These are phyloP conservation scores for Physcomitrium patens DNA, from an alignment of 225 moss, liverwort and hornwort genomes.

Conservation along the genomic window DNA sequence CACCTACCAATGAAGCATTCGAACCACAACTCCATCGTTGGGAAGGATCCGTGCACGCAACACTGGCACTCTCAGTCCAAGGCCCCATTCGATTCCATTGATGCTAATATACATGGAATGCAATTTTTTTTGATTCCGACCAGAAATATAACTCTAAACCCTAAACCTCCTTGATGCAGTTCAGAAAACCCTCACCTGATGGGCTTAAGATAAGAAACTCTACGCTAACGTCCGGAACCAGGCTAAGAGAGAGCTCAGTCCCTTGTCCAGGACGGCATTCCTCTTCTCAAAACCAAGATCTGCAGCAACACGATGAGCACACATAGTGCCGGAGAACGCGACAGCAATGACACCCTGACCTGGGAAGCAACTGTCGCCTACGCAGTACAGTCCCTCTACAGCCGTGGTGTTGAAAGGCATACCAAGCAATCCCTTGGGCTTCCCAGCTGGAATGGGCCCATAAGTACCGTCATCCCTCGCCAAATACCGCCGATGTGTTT, in stretches of 20 bases:
- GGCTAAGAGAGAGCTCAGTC: constrained; percentile 71
- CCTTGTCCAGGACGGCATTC: constrained; percentile 64
- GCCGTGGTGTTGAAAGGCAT: constrained; percentile 98
- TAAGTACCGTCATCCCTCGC: constrained; percentile 92
- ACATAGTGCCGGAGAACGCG: constrained; percentile 93
- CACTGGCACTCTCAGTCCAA: background rate
- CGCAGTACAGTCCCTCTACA: constrained; percentile 84
- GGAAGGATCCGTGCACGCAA: background rate
- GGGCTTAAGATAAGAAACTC: background rate
- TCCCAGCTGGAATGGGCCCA: constrained; percentile 85
- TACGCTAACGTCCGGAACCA: constrained; percentile 91
- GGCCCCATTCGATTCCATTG: background rate
- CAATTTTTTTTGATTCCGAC: constrained; percentile 1
- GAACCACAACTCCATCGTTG: background rate
- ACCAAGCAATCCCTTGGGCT: constrained; percentile 86
- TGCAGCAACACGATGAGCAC: constrained; percentile 90
- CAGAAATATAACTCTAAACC: background rate
- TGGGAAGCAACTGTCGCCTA: constrained; percentile 95
- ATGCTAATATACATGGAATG: constrained; percentile 25
- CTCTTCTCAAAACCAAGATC: constrained; percentile 88
- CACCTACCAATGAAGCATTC: background rate
- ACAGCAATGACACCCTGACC: constrained; percentile 98
- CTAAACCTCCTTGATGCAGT: background rate
- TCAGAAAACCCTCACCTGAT: background rate
- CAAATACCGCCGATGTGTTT: constrained; percentile 86